Base-by-base conservation (phyloP, 1,139 yeast genomes). In the Blastobotrys ciferrii region DNA sequence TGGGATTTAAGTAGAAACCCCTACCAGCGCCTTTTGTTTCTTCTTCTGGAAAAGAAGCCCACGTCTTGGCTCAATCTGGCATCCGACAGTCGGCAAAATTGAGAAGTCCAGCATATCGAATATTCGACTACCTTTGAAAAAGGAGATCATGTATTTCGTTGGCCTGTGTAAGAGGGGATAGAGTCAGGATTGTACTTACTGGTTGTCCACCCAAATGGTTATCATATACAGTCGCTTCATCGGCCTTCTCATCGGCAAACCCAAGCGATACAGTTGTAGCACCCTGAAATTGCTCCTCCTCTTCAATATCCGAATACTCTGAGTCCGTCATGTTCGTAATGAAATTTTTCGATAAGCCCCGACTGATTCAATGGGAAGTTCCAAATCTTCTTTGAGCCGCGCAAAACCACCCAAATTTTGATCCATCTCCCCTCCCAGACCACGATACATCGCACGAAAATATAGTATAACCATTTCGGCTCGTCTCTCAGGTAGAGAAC, bases 161-260 rank as follows among this genome's bases (percentile, higher is more conserved):
- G n/a, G n/a, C n/a, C n/a, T n/a, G n/a, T n/a, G n/a, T n/a, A n/a
- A n/a, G n/a, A n/a, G n/a, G n/a, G n/a, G n/a, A n/a, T n/a, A n/a
- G n/a, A n/a, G n/a, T n/a, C n/a, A n/a, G n/a, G n/a, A n/a, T n/a
- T 14, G 14, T 11, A n/a, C 37, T 33, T 33, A 77, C 62, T 3
- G 94, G 95, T 49, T 75, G 72, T 0, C 94, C 92, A 0, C 97
- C 97, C 33, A 88, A 74, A 57, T 86, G 82, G 1, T 92, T 79
- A 60, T 87, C 96, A 55, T 83, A 88, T 2, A 81, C 64, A 0
- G 81, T 74, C 14, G 87, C 78, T 17, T 67, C 69, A 33, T 77
- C 81, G 6, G 49, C 32, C 3, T 25, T n/a, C 3, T 49, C 54
- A 28, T 74, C 52, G 68, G 75, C 36, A 70, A 73, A 67, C 79